phyloP scores from a whole-genome alignment of 192 early-diverging fungal genomes.

The Pilaira anomala region DNA sequence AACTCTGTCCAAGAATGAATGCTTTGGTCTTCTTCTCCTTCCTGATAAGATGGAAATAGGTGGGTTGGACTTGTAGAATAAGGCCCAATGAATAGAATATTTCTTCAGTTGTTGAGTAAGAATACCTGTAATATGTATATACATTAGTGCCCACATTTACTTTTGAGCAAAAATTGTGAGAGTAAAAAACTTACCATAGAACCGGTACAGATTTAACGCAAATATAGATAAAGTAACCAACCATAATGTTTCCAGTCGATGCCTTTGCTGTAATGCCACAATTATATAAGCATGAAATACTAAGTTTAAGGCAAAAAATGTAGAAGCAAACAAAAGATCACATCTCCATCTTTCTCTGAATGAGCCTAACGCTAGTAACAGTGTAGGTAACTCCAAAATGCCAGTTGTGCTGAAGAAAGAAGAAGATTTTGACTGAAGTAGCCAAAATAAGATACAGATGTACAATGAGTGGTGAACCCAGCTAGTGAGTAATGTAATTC shows the following conservation, averaged over 20 bases:
- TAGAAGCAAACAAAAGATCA: conserved; percentile 50
- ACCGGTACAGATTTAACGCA: conserved; percentile 53
- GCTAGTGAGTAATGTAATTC: conserved; percentile 49
- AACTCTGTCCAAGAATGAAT: too few relatives aligned
- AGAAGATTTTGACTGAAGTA: conserved; percentile 19
- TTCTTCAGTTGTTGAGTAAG: too few relatives aligned
- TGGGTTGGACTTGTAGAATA: too few relatives aligned
- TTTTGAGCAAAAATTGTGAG: too few relatives aligned
- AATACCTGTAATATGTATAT: too few relatives aligned
- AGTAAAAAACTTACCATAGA: conserved; percentile 29
- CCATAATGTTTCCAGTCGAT: conserved; percentile 32
- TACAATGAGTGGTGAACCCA: conserved; percentile 64
- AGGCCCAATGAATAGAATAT: too few relatives aligned
- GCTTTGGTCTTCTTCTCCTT: too few relatives aligned
- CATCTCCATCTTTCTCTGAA: conserved; percentile 44
- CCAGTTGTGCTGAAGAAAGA: conserved; percentile 47
- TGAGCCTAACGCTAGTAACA: conserved; percentile 52
- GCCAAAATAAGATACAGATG: conserved; percentile 35
- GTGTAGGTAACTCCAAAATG: conserved; percentile 57
- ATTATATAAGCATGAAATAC: conserved; percentile 45
- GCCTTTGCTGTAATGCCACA: conserved; percentile 38
- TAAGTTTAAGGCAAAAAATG: conserved; percentile 54
- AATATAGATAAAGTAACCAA: conserved; percentile 43
- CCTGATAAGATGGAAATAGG: too few relatives aligned
- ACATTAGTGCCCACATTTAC: too few relatives aligned